Evolutionary conservation across 257 asterid species (phyloP), one percentile per base, ranked within the genome.

Genomic region (Capsicum pubescens): DNA sequence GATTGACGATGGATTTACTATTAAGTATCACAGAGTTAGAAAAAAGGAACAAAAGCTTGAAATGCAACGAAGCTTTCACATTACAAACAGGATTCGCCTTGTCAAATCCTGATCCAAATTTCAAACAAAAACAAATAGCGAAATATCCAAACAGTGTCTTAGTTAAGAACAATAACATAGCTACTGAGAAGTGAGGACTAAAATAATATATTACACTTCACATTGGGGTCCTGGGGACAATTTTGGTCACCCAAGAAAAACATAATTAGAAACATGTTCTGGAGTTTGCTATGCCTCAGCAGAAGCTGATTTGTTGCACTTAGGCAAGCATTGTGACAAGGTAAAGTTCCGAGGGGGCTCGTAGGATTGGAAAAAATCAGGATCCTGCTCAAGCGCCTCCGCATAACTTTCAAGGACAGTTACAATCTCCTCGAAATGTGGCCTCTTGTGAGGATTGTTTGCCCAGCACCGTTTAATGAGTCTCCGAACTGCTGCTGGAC

Each of bases 391-490:
- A 0, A 94, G 89, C 19, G 91, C 87, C 81, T 92, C 94, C 0
- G 91, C 17, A 59, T 89, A 95, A 64, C 86, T 83, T 83, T 94
- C 97, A 16, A 95, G 94, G 83, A 87, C 79, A 74, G 88, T 84
- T 68, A 94, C 97, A n/a, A 95, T 93, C 90, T 92, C 95, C 59
- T 91, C 94, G 14, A 95, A 95, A 15, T 94, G 95, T 14, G 98
- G 98, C 84, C 98, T 90, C 87, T 94, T 95, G 72, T 89, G 87
- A 1, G 98, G 99, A 88, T 90, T 92, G 87, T 92, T 80, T 12
- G 98, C 94, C 99, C 99, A 95, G 88, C 99, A 94, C 36, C 91
- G 93, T 17, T 87, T 91, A 46, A 95, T 93, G 84, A 95, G 96
- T 16, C 63, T 88, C 46, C 90, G 88, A 69, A 95, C 86, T 42